These are phyloP conservation scores for Ophiostoma angusticollis DNA, from an alignment of 2,329 filamentous ascomycete species.

Conservation along the genomic window DNA sequence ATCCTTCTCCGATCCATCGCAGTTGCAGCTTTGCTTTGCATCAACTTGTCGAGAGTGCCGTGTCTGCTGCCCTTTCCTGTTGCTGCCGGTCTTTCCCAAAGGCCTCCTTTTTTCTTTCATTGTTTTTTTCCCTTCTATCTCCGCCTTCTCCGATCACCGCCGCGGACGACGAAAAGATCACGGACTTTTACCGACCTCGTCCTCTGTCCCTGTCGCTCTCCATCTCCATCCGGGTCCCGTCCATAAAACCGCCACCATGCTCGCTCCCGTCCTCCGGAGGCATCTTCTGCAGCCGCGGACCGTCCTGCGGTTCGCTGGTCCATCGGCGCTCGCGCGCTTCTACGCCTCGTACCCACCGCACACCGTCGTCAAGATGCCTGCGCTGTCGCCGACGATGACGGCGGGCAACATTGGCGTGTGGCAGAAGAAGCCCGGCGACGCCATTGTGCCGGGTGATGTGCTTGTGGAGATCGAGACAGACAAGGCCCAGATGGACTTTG, in stretches of 20 bases:
- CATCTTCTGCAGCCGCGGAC: conserved; percentile 41
- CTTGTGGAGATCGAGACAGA: conserved; percentile 88
- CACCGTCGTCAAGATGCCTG: conserved; percentile 94
- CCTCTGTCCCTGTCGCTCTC: not conserved
- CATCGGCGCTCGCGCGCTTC: conserved; percentile 46
- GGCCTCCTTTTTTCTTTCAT: conserved; percentile 5
- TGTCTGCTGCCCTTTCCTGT: not conserved
- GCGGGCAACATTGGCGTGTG: conserved; percentile 90
- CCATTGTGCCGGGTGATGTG: conserved; percentile 81
- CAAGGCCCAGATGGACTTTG: conserved; percentile 90
- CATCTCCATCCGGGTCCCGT: conserved; percentile 8
- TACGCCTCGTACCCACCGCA: conserved; percentile 85
- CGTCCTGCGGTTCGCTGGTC: conserved; percentile 37
- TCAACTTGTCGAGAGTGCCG: too few relatives aligned
- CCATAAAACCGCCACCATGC: conserved; percentile 32
- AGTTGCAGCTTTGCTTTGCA: too few relatives aligned
- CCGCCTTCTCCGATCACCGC: conserved; percentile 8
- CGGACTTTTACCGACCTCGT: conserved; percentile 3
- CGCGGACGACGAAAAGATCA: conserved; percentile 4
- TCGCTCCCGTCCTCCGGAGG: conserved; percentile 51
- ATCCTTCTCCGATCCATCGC: too few relatives aligned
- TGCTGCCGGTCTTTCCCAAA: conserved; percentile 1
- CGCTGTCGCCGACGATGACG: conserved; percentile 95
- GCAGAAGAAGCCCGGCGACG: conserved; percentile 94
- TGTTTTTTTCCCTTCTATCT: not conserved